These are phyloP conservation scores for Pueraria montana DNA, from an alignment of 306 rosid genomes.

Conservation along the genomic window DNA sequence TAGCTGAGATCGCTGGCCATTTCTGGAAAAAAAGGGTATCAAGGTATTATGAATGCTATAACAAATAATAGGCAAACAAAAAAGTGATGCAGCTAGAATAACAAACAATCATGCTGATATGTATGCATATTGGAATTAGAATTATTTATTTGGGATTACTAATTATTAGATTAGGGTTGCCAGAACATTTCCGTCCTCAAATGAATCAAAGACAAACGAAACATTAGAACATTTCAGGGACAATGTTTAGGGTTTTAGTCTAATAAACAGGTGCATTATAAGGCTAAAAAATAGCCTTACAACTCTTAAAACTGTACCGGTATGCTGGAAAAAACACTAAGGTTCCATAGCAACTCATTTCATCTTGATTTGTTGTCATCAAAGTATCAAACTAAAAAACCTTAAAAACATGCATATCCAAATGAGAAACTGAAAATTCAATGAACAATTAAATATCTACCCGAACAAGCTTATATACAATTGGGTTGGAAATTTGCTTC, in stretches of 20 bases:
- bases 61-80: constrained; percentile 22
- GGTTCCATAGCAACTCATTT: constrained; percentile 32
- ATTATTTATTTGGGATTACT: not conserved
- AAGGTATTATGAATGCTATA: constrained; percentile 20
- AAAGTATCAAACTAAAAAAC: constrained; percentile 24
- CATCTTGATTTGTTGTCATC: constrained; percentile 34
- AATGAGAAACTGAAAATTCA: constrained; percentile 36
- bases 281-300: not conserved
- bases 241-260: constrained; percentile 18
- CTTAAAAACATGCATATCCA: constrained; percentile 28
- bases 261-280: not conserved
- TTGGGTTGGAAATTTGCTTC: constrained; percentile 77
- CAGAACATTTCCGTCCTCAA: not conserved
- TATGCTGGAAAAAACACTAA: constrained; percentile 1
- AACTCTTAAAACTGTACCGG: not conserved
- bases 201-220: not conserved
- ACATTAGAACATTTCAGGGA: not conserved
- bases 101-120: constrained; percentile 35
- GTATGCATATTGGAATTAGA: not conserved
- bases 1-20: constrained; percentile 18
- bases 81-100: constrained; percentile 30
- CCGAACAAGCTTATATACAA: constrained; percentile 99
- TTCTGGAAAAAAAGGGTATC: constrained; percentile 26
- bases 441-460: constrained; percentile 50
- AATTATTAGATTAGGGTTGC: not conserved